Base-by-base conservation (phyloP, 441 rosid species). In the Hura crepitans region DNA sequence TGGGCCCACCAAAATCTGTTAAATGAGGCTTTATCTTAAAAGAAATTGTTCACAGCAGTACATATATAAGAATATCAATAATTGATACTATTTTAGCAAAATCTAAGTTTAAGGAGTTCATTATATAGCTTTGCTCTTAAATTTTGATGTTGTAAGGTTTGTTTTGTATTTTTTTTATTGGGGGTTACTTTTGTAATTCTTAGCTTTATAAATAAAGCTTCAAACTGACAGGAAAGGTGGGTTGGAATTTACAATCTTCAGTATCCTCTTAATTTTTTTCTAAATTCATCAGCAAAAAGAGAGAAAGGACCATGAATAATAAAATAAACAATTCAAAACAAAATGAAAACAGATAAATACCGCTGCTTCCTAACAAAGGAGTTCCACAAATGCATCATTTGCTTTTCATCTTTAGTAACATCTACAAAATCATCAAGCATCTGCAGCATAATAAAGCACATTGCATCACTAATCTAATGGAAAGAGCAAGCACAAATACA, bases 361-460 rank as follows among this genome's bases (percentile, higher is more conserved):
- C 97, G 85, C 76, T 96, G 99, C 82, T 93, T 96, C 74, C 99
- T 87, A 79, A 89, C 96, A 72, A 96, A 93, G 13, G 98, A 96
- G 83, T 93, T 96, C 99, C 99, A 96, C 79, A 93, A 68, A 80
- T 96, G 99, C 99, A 96, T 96, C 78, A 96, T 87, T 78, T 83
- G 96, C 81, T 89, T 96, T 85, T 96, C 98, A 75, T 93, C 94
- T 77, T 85, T 89, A 68, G 98, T 93, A 74, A 96, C 99, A 75
- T 96, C 99, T 54, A 91, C 98, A 66, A 96, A 93, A 84, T 96
- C 98, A 78, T 93, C 99, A 30, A 96, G 98, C 97, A 96, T 86
- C 99, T 96, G 86, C 83, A 82, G 76, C 68, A 74, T 42, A 45
- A 55, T 35, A 67, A 62, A 72, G 65, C 57, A 30, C n/a, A 51